A percentile compares a stretch with the other conserved stretches of the same genome.
Evolutionary conservation across 805 yeast genomes (phyloP).

Genomic region (Cyberlindnera lachancei): DNA sequence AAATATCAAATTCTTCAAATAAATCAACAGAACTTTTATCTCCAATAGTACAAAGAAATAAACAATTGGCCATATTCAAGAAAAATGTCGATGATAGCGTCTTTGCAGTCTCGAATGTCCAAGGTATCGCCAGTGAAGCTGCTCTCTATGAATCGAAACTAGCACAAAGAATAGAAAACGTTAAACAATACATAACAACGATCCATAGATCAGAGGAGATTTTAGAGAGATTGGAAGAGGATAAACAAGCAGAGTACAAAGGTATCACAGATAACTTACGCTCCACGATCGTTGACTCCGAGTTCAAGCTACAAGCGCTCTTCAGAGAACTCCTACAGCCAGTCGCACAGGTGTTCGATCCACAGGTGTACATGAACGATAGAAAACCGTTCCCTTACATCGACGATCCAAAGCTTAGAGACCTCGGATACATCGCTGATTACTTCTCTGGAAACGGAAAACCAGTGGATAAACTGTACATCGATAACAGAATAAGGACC

Average conservation of each 20-base stretch:
- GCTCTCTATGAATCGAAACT: conserved; percentile 32
- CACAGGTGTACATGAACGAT: conserved; percentile 32
- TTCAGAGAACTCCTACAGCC: conserved; percentile 39
- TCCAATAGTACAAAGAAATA: conserved; percentile 64
- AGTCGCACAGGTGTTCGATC: conserved; percentile 36
- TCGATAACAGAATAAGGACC: conserved; percentile 34
- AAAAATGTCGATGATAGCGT: conserved; percentile 50
- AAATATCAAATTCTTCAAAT: conserved; percentile 44
- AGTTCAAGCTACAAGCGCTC: conserved; percentile 42
- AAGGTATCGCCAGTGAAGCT: conserved; percentile 43
- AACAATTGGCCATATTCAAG: conserved; percentile 45
- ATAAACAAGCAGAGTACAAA: conserved; percentile 39
- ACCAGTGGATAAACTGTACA: conserved; percentile 27
- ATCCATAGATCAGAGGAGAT: conserved; percentile 39
- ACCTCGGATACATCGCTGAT: conserved; percentile 35
- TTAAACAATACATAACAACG: conserved; percentile 30
- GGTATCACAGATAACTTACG: conserved; percentile 61
- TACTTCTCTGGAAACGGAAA: conserved; percentile 34
- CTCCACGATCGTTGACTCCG: conserved; percentile 48
- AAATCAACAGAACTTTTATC: conserved; percentile 56
- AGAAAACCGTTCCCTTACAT: conserved; percentile 35
- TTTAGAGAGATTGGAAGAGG: conserved; percentile 26
- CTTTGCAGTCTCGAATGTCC: conserved; percentile 36
- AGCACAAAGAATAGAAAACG: conserved; percentile 25
- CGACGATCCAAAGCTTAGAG: conserved; percentile 28